Conservation (phyloP, 805 yeast genomes). For the Kuraishia molischiana region DNA sequence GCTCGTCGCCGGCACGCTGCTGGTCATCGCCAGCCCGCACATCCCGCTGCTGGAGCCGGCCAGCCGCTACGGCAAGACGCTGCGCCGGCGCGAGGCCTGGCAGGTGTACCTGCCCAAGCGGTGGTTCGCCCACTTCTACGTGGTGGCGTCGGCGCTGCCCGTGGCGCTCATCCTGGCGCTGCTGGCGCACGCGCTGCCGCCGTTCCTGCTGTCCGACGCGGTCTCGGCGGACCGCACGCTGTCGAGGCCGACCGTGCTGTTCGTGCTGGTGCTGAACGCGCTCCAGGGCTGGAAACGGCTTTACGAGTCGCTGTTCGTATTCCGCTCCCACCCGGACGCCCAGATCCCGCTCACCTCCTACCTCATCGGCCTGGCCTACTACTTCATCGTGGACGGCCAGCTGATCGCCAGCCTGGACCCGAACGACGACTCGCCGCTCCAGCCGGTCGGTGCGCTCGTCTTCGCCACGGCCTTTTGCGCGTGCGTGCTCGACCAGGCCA, state of each 20-base stretch:
- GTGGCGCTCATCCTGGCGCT: constrained; percentile 8
- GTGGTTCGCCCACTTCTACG: constrained; percentile 56
- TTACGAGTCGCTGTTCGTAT: constrained; percentile 41
- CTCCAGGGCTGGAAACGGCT: constrained; percentile 48
- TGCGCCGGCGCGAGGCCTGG: constrained; percentile 3
- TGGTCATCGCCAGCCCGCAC: neutral
- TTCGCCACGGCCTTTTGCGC: constrained; percentile 14
- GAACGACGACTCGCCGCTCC: neutral
- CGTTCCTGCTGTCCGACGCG: constrained; percentile 4
- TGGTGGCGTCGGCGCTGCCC: constrained; percentile 28
- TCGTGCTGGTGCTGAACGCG: constrained; percentile 17
- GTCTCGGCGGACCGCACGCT: constrained; percentile 2
- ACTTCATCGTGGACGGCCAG: constrained; percentile 35
- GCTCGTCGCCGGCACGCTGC: too few species aligned
- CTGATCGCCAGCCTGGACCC: neutral
- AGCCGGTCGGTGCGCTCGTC: neutral
- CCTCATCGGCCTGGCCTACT: constrained; percentile 52
- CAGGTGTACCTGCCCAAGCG: constrained; percentile 45
- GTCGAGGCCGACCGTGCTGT: constrained; percentile 3
- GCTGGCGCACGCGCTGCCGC: constrained; percentile 2
- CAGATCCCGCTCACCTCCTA: constrained; percentile 62
- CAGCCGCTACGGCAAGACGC: constrained; percentile 1
- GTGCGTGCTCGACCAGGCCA: constrained; percentile 35
- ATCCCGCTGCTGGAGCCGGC: neutral
- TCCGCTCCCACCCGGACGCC: constrained; percentile 34